A percentile compares a stretch with the other conserved stretches of the same genome.
Evolutionary conservation across 192 early-diverging fungal genomes (phyloP).

Genomic region (Geosiphon pyriformis): DNA sequence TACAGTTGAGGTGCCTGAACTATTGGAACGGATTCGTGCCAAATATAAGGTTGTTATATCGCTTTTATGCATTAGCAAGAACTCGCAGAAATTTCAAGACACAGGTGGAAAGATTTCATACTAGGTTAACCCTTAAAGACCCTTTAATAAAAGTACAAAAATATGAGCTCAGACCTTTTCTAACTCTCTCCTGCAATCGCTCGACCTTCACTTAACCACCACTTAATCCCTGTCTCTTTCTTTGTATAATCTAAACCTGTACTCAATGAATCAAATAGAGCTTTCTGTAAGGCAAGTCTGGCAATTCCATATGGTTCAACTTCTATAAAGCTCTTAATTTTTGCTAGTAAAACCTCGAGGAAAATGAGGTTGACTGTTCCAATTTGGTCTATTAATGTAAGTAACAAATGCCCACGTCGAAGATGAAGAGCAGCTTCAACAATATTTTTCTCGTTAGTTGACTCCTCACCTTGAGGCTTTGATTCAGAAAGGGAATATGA

Average conservation of each 20-base stretch:
- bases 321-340: slow-evolving; percentile 28
- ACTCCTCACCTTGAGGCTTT: background rate
- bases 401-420: slow-evolving; percentile 26
- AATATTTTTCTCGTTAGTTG: slow-evolving; percentile 23
- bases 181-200: background rate
- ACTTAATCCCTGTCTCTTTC: slow-evolving; percentile 16
- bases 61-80: slow-evolving; percentile 27
- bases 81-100: slow-evolving; percentile 20
- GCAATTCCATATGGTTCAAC: slow-evolving; percentile 21
- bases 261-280: slow-evolving; percentile 10
- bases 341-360: slow-evolving; percentile 32
- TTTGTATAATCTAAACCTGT: slow-evolving; percentile 21
- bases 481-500: background rate
- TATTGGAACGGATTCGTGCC: slow-evolving; percentile 49
- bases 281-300: slow-evolving; percentile 11
- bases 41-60: slow-evolving; percentile 47
- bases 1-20: slow-evolving; percentile 41
- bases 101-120: background rate
- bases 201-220: slow-evolving; percentile 21
- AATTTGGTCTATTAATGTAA: slow-evolving; percentile 37
- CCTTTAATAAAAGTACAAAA: too few species aligned
- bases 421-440: background rate
- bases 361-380: slow-evolving; percentile 36
- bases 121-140: too few species aligned
- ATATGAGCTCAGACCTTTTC: too few species aligned